These are phyloP conservation scores for Pythium scleroteichum DNA, from an alignment of 352 stramenopile genomes.

Conservation along the genomic window DNA sequence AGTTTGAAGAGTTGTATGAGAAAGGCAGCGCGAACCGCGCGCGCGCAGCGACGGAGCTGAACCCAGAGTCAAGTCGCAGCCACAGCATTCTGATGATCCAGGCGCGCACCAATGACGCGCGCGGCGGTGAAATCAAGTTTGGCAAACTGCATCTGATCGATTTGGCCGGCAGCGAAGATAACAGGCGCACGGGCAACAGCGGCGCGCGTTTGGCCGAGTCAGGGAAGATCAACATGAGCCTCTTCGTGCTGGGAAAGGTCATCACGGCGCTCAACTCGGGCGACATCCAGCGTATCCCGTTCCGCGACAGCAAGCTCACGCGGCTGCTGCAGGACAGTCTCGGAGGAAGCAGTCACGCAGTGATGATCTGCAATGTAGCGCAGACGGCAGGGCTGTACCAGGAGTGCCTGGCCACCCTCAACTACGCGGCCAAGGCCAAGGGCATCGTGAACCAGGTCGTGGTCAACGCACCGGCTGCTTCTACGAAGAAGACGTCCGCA, in stretches of 20 bases:
- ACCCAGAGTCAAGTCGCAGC: conserved; percentile 66
- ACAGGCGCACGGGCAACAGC: conserved; percentile 35
- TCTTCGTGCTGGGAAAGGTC: conserved; percentile 79
- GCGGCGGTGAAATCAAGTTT: conserved; percentile 14
- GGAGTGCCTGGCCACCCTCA: conserved; percentile 44
- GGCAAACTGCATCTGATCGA: conserved; percentile 51
- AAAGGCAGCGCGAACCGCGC: conserved; percentile 28
- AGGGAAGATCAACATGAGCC: conserved; percentile 73
- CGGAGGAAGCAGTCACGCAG: conserved; percentile 37
- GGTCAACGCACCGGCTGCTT: conserved; percentile 8
- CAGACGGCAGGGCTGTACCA: conserved; percentile 26
- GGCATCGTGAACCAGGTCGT: conserved; percentile 35
- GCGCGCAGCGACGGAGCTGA: conserved; percentile 54
- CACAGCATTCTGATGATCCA: conserved; percentile 85
- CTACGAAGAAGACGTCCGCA: conserved; percentile 11
- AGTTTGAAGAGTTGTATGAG: conserved; percentile 41
- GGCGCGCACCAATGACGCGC: conserved; percentile 21
- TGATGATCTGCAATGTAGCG: conserved; percentile 50
- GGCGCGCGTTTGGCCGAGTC: conserved; percentile 32
- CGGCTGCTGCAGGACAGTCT: conserved; percentile 65
- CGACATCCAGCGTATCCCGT: conserved; percentile 71
- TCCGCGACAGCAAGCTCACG: conserved; percentile 73
- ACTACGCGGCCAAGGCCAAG: conserved; percentile 40
- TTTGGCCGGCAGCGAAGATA: conserved; percentile 43
- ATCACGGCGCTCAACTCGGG: conserved; percentile 66